phyloP scores from a whole-genome alignment of 108 stramenopile species.

The Pinguiococcus pyrenoidosus region DNA sequence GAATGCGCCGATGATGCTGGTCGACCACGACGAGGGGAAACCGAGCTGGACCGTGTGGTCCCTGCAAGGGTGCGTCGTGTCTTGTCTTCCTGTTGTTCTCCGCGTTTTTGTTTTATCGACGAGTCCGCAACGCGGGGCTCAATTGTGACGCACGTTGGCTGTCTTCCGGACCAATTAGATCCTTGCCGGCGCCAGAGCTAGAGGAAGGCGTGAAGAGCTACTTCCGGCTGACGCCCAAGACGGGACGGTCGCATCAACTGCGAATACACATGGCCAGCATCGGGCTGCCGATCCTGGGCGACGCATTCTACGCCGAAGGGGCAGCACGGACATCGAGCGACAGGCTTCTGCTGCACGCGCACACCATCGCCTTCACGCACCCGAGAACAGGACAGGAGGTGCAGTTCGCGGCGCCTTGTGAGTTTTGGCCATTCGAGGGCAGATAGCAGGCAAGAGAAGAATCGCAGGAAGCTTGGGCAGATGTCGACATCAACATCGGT shows the following conservation, averaged over 20 bases:
- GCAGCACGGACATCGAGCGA: slow-evolving; percentile 1
- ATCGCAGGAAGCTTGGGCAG: too few relatives aligned
- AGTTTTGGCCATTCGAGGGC: too few relatives aligned
- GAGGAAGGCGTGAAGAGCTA: slow-evolving; percentile 1
- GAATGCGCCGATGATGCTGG: slow-evolving; percentile 16
- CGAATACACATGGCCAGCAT: slow-evolving; percentile 17
- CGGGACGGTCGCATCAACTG: slow-evolving; percentile 25
- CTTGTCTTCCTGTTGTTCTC: not conserved
- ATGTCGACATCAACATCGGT: too few relatives aligned
- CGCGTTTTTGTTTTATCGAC: slow-evolving; percentile 7
- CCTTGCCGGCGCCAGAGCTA: too few relatives aligned
- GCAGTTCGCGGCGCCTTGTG: slow-evolving; percentile 8
- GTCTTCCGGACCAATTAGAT: too few relatives aligned
- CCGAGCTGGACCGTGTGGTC: slow-evolving; percentile 5
- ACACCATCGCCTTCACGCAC: slow-evolving; percentile 12
- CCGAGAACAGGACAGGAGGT: slow-evolving; percentile 9
- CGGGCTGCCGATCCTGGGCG: slow-evolving; percentile 21
- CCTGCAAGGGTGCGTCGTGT: slow-evolving; percentile 4
- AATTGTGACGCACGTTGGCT: too few relatives aligned
- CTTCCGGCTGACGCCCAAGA: slow-evolving; percentile 13
- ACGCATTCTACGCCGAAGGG: slow-evolving; percentile 17
- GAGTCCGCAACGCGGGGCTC: too few relatives aligned
- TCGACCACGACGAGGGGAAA: not conserved
- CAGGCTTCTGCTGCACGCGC: slow-evolving; percentile 16
- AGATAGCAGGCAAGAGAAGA: too few relatives aligned